A percentile compares a stretch with the other conserved stretches of the same genome.
Conservation (phyloP, 805 yeast genomes). For the Komagataella populi region DNA sequence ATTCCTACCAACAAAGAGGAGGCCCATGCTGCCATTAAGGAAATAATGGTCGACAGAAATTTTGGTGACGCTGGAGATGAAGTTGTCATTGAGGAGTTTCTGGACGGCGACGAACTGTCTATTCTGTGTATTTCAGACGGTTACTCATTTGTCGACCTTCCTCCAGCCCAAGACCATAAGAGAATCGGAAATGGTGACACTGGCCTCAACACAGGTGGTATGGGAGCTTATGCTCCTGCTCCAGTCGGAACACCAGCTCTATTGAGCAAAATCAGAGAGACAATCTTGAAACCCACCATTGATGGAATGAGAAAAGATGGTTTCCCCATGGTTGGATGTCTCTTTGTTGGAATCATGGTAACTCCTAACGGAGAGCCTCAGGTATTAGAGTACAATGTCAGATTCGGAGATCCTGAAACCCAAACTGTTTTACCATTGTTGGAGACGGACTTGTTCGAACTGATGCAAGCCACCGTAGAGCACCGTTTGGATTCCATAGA, state of each 20-base stretch:
- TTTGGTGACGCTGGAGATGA: constrained; percentile 93
- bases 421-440: constrained; percentile 89
- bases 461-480: constrained; percentile 88
- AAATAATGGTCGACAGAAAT: constrained; percentile 78
- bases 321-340: constrained; percentile 87
- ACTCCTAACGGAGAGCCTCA: constrained; percentile 74
- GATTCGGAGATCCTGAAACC: constrained; percentile 99
- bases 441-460: constrained; percentile 84
- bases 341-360: constrained; percentile 92
- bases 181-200: constrained; percentile 86
- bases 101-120: constrained; percentile 95
- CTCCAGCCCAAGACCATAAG: constrained; percentile 98
- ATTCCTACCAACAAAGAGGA: constrained; percentile 79
- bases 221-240: constrained; percentile 99
- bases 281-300: constrained; percentile 81
- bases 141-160: constrained; percentile 77
- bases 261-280: constrained; percentile 52
- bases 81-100: constrained; percentile 88
- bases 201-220: constrained; percentile 97
- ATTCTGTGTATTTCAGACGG: constrained; percentile 91
- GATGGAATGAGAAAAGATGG: constrained; percentile 96
- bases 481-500: constrained; percentile 80
- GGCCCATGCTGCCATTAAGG: constrained; percentile 72
- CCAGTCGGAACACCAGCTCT: constrained; percentile 80
- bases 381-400: constrained; percentile 91